Conservation (phyloP, 768 basidiomycete genomes). For the Termitomyces sp. region DNA sequence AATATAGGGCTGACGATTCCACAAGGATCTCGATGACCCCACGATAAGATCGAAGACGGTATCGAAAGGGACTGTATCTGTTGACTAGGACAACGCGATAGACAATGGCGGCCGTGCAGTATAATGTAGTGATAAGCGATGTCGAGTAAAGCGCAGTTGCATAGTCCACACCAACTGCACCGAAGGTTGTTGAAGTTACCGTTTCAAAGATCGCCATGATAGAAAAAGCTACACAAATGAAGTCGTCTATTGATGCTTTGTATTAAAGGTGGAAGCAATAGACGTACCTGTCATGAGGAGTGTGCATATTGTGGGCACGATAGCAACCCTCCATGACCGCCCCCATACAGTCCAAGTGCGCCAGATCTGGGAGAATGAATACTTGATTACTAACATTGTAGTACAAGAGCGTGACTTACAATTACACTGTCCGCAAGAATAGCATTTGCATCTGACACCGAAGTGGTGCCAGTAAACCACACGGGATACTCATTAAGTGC, state of each 20-base stretch:
- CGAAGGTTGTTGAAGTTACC: constrained; percentile 13
- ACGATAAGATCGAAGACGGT: constrained; percentile 14
- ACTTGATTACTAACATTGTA: too few relatives aligned
- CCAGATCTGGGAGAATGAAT: constrained; percentile 8
- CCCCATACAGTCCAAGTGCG: constrained; percentile 17
- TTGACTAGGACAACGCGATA: constrained; percentile 13
- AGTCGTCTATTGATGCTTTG: not conserved
- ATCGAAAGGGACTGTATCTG: not conserved
- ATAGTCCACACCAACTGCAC: constrained; percentile 15
- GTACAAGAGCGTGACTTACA: not conserved
- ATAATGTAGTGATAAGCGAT: constrained; percentile 15
- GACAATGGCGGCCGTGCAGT: constrained; percentile 15
- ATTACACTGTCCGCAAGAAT: constrained; percentile 17
- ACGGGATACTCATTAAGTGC: constrained; percentile 14
- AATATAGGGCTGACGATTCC: constrained; percentile 16
- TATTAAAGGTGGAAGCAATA: not conserved
- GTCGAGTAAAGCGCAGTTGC: constrained; percentile 17
- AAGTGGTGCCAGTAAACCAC: constrained; percentile 15
- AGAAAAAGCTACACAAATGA: constrained; percentile 10
- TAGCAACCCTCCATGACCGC: constrained; percentile 7
- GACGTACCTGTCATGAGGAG: constrained; percentile 13
- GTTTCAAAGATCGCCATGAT: constrained; percentile 15
- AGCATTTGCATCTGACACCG: constrained; percentile 16
- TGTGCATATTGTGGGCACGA: constrained; percentile 12
- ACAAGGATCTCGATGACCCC: constrained; percentile 17